These are phyloP conservation scores for Polysphondylium violaceum DNA, from an alignment of 78 protist species.

Conservation along the genomic window DNA sequence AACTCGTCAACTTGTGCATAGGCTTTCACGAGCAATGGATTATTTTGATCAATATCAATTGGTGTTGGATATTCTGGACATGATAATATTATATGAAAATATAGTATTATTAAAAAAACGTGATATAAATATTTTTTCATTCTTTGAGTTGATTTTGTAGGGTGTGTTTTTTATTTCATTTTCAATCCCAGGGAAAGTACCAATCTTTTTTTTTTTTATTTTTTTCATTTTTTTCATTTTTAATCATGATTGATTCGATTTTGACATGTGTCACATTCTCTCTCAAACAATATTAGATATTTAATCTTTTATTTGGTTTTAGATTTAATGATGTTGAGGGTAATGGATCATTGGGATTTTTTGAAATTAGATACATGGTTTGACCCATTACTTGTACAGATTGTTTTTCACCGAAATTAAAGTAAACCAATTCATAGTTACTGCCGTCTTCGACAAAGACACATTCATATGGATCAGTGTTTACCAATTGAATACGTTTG, in stretches of 20 bases:
- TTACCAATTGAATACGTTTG: conserved; percentile 15
- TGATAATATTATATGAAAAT: not conserved
- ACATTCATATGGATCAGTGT: not conserved
- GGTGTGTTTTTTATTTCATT: too few relatives aligned
- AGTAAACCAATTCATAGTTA: conserved; percentile 64
- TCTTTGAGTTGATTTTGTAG: too few relatives aligned
- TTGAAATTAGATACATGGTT: conserved; percentile 4
- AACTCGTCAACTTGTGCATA: conserved; percentile 40
- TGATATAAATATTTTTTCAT: too few relatives aligned
- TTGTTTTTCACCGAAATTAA: not conserved
- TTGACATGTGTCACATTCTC: too few relatives aligned
- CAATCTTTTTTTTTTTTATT: too few relatives aligned
- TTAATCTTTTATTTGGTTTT: too few relatives aligned
- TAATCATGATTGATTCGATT: too few relatives aligned
- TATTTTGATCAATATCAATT: conserved; percentile 27
- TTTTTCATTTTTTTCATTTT: too few relatives aligned
- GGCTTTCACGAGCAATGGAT: conserved; percentile 47
- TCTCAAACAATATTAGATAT: too few relatives aligned
- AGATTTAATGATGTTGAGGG: too few relatives aligned
- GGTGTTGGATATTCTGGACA: conserved; percentile 78
- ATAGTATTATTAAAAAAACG: too few relatives aligned
- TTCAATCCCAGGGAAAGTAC: too few relatives aligned
- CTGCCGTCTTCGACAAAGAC: conserved; percentile 18
- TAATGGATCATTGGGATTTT: conserved; percentile 26
- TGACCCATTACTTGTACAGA: conserved; percentile 64